phyloP scores from a whole-genome alignment of 257 asterid species.

The Solanum pimpinellifolium region DNA sequence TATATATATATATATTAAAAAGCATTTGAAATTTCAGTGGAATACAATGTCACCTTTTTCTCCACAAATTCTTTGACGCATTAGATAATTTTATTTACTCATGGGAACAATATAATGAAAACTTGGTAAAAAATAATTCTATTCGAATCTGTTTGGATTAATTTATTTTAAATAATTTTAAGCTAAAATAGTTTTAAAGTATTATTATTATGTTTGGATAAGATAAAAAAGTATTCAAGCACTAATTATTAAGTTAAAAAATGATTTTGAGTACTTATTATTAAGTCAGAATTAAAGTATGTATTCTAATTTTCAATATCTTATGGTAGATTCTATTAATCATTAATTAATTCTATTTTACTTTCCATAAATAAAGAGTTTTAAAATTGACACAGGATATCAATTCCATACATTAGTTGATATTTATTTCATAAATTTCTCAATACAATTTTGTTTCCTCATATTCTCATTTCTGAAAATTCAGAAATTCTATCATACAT shows the following conservation, averaged over 20 bases:
- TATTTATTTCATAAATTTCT: background rate
- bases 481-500: no score
- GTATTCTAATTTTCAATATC: no score
- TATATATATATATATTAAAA: no score
- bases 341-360: background rate
- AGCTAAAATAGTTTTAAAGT: no score
- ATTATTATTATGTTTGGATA: no score
- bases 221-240: background rate
- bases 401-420: background rate
- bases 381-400: background rate
- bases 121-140: background rate
- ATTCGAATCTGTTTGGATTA: no score
- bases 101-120: background rate
- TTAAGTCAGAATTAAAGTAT: no score
- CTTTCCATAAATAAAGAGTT: background rate
- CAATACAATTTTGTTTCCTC: background rate
- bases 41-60: background rate
- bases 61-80: background rate
- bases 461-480: background rate
- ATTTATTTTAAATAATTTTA: no score
- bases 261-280: no score
- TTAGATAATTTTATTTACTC: slow-evolving; percentile 1
- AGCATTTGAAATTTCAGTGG: background rate
- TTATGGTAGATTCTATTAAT: no score
- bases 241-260: no score